phyloP scores from a whole-genome alignment of 805 yeast species.

The Komagataella mondaviorum region DNA sequence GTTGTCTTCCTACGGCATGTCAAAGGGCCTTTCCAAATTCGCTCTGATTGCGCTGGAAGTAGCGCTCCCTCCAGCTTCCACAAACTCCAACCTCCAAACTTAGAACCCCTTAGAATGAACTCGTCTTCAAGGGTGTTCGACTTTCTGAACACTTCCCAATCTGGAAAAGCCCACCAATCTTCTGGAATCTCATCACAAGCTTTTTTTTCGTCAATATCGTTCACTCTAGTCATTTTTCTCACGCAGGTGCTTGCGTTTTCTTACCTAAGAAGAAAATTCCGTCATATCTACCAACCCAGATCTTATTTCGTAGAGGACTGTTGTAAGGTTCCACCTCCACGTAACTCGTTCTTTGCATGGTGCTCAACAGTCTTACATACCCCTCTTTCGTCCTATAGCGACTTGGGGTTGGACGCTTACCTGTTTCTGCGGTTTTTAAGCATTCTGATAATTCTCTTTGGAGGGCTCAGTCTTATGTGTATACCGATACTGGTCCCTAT shows the following conservation, averaged over 20 bases:
- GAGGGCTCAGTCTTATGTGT: conserved; percentile 36
- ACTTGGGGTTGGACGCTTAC: conserved; percentile 62
- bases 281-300: conserved; percentile 42
- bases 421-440: conserved; percentile 52
- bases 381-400: conserved; percentile 27
- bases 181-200: conserved; percentile 45
- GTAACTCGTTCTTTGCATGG: conserved; percentile 44
- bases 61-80: neutral
- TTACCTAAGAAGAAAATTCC: conserved; percentile 19
- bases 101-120: neutral
- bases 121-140: conserved; percentile 8
- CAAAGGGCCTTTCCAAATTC: neutral
- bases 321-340: conserved; percentile 23
- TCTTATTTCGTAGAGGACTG: conserved; percentile 26
- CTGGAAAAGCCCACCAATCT: conserved; percentile 43
- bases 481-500: conserved; percentile 53
- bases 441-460: conserved; percentile 35
- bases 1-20: neutral
- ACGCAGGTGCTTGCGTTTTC: conserved; percentile 34
- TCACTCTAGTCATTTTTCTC: conserved; percentile 39
- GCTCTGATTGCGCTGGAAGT: neutral
- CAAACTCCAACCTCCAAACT: neutral
- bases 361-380: conserved; percentile 25
- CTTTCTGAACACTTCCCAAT: conserved; percentile 38
- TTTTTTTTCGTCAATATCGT: conserved; percentile 38